Percentiles rank a stretch among this genome's conserved stretches.
Conservation (phyloP, 352 stramenopile genomes). For the Phytophthora constricta region DNA sequence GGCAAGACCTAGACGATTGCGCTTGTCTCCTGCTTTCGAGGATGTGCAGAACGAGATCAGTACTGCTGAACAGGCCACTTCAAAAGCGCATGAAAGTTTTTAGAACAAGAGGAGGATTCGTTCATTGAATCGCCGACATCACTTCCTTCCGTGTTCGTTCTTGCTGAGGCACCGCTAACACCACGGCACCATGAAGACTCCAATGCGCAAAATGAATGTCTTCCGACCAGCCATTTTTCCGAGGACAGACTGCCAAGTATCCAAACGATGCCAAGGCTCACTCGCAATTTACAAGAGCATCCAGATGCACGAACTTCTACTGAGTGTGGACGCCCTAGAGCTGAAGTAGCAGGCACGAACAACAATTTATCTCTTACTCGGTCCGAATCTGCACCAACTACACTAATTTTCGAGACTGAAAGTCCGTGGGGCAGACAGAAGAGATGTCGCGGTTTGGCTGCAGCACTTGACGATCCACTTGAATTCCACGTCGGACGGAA, state of each 20-base stretch:
- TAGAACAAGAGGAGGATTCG: conserved; percentile 11
- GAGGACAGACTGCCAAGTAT: conserved; percentile 20
- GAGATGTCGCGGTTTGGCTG: conserved; percentile 48
- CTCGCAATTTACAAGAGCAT: background rate
- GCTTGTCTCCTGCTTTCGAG: conserved; percentile 21
- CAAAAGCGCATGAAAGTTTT: background rate
- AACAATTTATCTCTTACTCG: conserved; percentile 17
- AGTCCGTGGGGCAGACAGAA: conserved; percentile 39
- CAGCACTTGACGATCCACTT: conserved; percentile 36
- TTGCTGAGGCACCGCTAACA: conserved; percentile 26
- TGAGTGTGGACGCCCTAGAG: background rate
- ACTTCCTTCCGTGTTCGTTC: conserved; percentile 31
- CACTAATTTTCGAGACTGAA: conserved; percentile 34
- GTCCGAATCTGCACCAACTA: conserved; percentile 59
- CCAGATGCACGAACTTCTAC: background rate
- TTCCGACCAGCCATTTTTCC: background rate
- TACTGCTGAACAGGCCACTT: background rate
- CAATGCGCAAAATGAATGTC: background rate
- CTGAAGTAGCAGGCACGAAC: background rate
- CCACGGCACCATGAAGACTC: conserved; percentile 2
- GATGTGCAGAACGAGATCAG: conserved; percentile 10
- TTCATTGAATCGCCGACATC: conserved; percentile 1
- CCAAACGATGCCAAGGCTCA: background rate
- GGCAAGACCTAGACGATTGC: conserved; percentile 39
- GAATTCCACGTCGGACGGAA: conserved; percentile 48